Evolutionary conservation across 306 rosid genomes (phyloP).

Genomic region (Malus asiatica): DNA sequence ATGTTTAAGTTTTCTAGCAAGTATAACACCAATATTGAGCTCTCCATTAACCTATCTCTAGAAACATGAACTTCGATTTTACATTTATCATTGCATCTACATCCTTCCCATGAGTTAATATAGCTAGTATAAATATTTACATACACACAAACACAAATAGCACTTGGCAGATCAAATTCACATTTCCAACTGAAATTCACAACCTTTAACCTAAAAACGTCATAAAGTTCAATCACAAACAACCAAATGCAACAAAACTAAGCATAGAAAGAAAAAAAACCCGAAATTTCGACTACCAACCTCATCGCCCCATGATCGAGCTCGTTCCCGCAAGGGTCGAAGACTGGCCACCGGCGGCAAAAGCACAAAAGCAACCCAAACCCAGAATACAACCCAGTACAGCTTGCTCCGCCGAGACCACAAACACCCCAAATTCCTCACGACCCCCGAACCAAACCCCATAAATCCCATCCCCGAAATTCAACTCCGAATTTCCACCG

Average conservation of each 20-base stretch:
- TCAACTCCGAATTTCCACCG: conserved; percentile 37
- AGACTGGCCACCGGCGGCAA: conserved; percentile 57
- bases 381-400: conserved; percentile 30
- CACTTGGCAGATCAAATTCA: not conserved
- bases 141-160: not conserved
- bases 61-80: not conserved
- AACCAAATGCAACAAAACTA: not conserved
- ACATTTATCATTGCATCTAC: not conserved
- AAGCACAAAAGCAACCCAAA: conserved; percentile 36
- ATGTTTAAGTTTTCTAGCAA: not conserved
- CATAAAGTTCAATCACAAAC: not conserved
- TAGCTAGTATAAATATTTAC: not conserved
- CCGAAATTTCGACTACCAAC: conserved; percentile 31
- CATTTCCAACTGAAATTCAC: not conserved
- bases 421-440: conserved; percentile 29
- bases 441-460: conserved; percentile 42
- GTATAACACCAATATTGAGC: not conserved
- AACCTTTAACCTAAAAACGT: not conserved
- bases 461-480: conserved; percentile 23
- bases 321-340: conserved; percentile 83
- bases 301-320: conserved; percentile 96
- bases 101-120: not conserved
- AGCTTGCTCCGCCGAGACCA: conserved; percentile 25
- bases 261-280: not conserved
- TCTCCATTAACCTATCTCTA: not conserved